Conservation (phyloP, 352 stramenopile species). For the Globisporangium irregulare region DNA sequence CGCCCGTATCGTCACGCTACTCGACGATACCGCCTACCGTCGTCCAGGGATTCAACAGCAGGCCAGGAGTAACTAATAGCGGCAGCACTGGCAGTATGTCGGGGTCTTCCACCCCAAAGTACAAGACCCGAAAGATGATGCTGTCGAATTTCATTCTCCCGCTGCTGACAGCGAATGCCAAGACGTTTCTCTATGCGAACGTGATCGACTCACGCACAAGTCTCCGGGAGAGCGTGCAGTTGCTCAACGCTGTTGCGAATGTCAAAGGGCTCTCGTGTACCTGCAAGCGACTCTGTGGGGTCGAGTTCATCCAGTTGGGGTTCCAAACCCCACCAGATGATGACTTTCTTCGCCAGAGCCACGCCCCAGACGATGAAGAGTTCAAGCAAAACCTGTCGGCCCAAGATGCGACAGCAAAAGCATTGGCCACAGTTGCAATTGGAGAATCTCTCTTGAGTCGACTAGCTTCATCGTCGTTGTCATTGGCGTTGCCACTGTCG, state of each 20-base stretch:
- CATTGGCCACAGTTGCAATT: constrained; percentile 25
- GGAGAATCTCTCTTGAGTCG: constrained; percentile 35
- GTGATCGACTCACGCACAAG: constrained; percentile 68
- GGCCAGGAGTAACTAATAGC: neutral
- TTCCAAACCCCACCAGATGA: constrained; percentile 39
- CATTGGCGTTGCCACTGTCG: neutral
- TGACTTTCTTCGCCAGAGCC: constrained; percentile 1
- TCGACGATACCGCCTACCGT: neutral
- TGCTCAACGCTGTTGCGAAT: constrained; percentile 63
- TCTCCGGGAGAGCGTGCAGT: constrained; percentile 54
- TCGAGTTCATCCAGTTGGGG: constrained; percentile 46
- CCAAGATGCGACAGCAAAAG: constrained; percentile 18
- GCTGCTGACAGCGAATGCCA: constrained; percentile 54
- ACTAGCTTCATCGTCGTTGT: constrained; percentile 17
- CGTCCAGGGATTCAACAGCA: neutral
- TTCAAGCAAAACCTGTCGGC: neutral
- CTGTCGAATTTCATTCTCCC: constrained; percentile 66
- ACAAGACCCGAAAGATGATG: constrained; percentile 23
- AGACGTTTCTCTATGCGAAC: constrained; percentile 64
- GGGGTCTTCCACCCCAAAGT: neutral
- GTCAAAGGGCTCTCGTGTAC: constrained; percentile 53
- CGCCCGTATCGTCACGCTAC: constrained; percentile 14
- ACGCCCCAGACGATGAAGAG: constrained; percentile 8
- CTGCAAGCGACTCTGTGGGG: constrained; percentile 45
- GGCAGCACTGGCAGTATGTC: neutral